Conservation (phyloP, 164 flowering plant species). For the Nelumbo lutea region DNA sequence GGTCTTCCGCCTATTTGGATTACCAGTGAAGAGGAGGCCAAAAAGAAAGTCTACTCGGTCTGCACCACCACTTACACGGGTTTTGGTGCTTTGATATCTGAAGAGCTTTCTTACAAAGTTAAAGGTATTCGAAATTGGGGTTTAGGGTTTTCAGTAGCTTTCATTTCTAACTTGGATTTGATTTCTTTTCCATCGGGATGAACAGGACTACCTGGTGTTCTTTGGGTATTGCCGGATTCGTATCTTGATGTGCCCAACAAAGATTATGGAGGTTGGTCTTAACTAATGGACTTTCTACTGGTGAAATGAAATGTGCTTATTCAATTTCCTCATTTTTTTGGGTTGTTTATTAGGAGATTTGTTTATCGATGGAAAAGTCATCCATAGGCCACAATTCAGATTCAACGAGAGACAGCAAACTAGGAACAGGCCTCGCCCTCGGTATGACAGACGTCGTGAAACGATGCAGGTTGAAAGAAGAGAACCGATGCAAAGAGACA, state of each 20-base stretch:
- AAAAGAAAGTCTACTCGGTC: slow-evolving; percentile 92
- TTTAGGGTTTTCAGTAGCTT: neutral
- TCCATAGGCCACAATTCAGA: slow-evolving; percentile 81
- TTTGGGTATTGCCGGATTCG: slow-evolving; percentile 41
- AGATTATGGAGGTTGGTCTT: slow-evolving; percentile 86
- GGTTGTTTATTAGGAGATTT: slow-evolving; percentile 60
- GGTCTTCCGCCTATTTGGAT: slow-evolving; percentile 8
- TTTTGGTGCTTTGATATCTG: slow-evolving; percentile 87
- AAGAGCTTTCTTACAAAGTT: slow-evolving; percentile 84
- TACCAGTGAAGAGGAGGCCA: slow-evolving; percentile 90
- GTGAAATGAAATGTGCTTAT: neutral
- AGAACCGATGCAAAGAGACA: slow-evolving; percentile 37
- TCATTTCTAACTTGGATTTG: neutral
- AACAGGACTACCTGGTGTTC: slow-evolving; percentile 72
- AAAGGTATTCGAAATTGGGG: slow-evolving; percentile 50
- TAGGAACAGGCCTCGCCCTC: slow-evolving; percentile 70
- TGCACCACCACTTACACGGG: slow-evolving; percentile 85
- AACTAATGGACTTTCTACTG: neutral
- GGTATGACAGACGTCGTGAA: slow-evolving; percentile 78
- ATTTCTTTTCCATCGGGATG: slow-evolving; percentile 2
- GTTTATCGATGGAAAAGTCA: slow-evolving; percentile 86
- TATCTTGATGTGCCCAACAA: slow-evolving; percentile 97
- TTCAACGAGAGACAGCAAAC: slow-evolving; percentile 46
- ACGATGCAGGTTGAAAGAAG: slow-evolving; percentile 70
- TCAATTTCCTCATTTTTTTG: neutral